Evolutionary conservation across 2,329 filamentous ascomycete genomes (phyloP), one percentile per base, ranked within the genome.

Genomic region (Balansia obtecta): DNA sequence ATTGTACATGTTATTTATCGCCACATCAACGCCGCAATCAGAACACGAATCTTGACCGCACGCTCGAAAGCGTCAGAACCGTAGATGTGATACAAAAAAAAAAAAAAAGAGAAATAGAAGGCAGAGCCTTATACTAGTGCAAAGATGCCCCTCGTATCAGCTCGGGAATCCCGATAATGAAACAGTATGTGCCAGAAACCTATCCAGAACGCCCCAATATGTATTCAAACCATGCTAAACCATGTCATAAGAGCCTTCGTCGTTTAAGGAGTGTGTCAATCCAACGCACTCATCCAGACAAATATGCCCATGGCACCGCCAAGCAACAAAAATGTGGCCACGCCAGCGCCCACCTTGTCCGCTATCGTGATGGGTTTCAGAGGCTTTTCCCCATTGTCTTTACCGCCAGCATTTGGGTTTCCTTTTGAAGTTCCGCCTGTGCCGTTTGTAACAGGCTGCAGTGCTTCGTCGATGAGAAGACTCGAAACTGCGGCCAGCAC

Each of bases 401-500:
- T 61, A 32, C 46, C 56, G n/a, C 71, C 70, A 0, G 69, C 71
- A 4, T 67, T 64, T 0, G 65, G 62, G 42, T 74, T 61, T 0
- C 71, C 71, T 52, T 60, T 63, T 3, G 69, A 72, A 0, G 68
- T 79, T 41, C 79, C 79, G 13, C 77, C 78, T 1, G 71, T 75
- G 0, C 45, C 52, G 4, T 71, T 71, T 0, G 72, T 76, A 1
- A 72, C 68, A 0, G 74, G 70, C 0, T 61, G 61, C 1, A 58
- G 61, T 1, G 65, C 68, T 9, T 69, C 60, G 7, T 65, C 59
- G 12, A 78, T 68, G 15, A 80, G 58, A 6, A 74, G 66, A 3
- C 69, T 70, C 12, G 73, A 73, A 12, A 83, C 71, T 3, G 79
- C 71, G 7, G 72, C 73, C 6, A 82, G 62, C 0, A 76, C 78